Evolutionary conservation across 208 protist genomes (phyloP), one percentile per base, ranked within the genome.

Genomic region (Crithidia bombi): DNA sequence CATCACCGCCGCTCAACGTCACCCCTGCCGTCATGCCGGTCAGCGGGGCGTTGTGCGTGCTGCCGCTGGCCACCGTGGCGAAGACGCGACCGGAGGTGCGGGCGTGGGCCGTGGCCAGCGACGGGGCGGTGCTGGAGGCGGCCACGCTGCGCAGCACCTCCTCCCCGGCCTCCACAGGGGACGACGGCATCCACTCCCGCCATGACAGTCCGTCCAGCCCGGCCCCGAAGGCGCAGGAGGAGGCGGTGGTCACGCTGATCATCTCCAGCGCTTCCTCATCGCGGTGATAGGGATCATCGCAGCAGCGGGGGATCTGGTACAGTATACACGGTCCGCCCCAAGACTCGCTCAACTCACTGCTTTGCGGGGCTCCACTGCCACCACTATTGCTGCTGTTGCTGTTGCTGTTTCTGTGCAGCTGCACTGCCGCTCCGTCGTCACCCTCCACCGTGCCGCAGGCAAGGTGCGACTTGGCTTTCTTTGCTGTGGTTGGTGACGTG

Each of bases 201-300:
- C 65, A 82, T 12, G 44, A 25, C 2, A 90, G 61, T 0, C 81
- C 73, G 5, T 79, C 74, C 41, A 90, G 47, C 0, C 85, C 85
- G 0, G 74, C 67, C 0, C 78, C 81, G 47, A 79, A 87, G 38
- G 71, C 81, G 65, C 85, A 90, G 7, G 81, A 87, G 11, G 77
- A 82, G 4, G 81, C 82, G 0, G 81, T 90, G 1, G 65, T 81
- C 26, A 90, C 55, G 65, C 66, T 82, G 9, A 90, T 64, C 49
- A 74, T 75, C 56, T 86, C 85, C 28, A 90, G 73, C 49, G 67
- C 74, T 50, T 85, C 78, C 33, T 75, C 69, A 46, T 90, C 85
- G 9, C 79, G 59, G 64, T 90, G 85, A 65, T 83, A 90, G 25
- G 61, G 57, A 59, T 90, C 85, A 35, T 87, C 81, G 51, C 69